A percentile compares a stretch with the other conserved stretches of the same genome.
Conservation (phyloP, 2,329 filamentous ascomycete species). For the Venturia pyrina region DNA sequence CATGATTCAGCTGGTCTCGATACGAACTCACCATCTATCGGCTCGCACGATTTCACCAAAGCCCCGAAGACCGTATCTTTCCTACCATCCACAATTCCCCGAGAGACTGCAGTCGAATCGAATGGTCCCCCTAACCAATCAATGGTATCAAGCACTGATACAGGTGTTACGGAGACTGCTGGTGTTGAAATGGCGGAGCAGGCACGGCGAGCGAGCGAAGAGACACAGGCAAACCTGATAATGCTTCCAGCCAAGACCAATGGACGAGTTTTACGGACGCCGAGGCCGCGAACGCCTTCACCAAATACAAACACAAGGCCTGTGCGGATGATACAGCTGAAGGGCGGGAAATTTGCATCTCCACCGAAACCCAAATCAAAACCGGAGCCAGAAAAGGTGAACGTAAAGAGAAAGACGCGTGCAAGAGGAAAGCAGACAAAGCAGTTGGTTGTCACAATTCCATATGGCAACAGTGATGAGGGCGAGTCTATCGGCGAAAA, state of each 20-base stretch:
- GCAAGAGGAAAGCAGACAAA: slow-evolving; percentile 18
- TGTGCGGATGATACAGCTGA: slow-evolving; percentile 5
- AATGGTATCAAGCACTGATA: not conserved
- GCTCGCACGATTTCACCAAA: not conserved
- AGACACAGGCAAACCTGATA: not conserved
- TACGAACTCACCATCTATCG: not conserved
- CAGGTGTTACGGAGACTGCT: not conserved
- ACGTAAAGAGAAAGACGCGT: slow-evolving; percentile 36
- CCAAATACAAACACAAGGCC: slow-evolving; percentile 3
- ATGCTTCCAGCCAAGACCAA: slow-evolving; percentile 23
- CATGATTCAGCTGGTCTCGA: not conserved
- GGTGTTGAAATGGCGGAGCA: not conserved
- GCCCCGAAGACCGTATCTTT: slow-evolving; percentile 3
- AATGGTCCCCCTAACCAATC: not conserved
- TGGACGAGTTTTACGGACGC: slow-evolving; percentile 35
- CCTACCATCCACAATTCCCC: slow-evolving; percentile 20
- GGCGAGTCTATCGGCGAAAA: not conserved
- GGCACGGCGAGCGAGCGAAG: not conserved
- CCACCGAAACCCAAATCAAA: slow-evolving; percentile 11
- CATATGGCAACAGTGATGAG: not conserved
- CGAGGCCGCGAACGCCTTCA: slow-evolving; percentile 23
- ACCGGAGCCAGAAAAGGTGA: slow-evolving; percentile 24
- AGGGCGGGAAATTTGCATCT: slow-evolving; percentile 7
- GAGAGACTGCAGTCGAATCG: slow-evolving; percentile 31
- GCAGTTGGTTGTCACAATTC: slow-evolving; percentile 11